Conservation (phyloP, 495 filamentous ascomycete species). For the Cercophora samala region DNA sequence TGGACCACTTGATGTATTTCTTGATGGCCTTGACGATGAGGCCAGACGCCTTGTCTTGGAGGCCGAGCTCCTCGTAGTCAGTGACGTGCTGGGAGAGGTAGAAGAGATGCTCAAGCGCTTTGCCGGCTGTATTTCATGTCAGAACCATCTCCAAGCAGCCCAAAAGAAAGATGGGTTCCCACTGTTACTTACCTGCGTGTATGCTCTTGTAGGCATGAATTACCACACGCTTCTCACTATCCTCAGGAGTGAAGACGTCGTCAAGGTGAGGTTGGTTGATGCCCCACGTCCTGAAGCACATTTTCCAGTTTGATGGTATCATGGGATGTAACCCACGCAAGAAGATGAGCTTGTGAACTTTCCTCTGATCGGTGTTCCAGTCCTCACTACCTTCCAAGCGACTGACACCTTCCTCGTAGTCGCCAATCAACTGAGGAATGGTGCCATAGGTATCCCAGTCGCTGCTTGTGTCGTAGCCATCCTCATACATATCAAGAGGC, state of each 20-base stretch:
- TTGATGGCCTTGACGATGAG: conserved; percentile 24
- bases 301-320: conserved; percentile 32
- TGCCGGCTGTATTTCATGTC: conserved; percentile 22
- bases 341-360: conserved; percentile 31
- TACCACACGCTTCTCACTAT: conserved; percentile 27
- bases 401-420: conserved; percentile 21
- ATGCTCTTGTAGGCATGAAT: conserved; percentile 29
- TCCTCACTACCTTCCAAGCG: conserved; percentile 24
- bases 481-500: conserved; percentile 3
- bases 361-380: conserved; percentile 31
- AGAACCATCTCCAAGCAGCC: background rate
- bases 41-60: conserved; percentile 19
- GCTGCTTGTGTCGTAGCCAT: conserved; percentile 22
- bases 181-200: conserved; percentile 24
- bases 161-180: background rate
- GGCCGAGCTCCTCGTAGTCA: conserved; percentile 30
- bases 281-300: conserved; percentile 34
- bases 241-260: conserved; percentile 26
- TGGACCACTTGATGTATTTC: conserved; percentile 30
- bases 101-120: conserved; percentile 33
- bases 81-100: conserved; percentile 29
- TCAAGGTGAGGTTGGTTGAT: conserved; percentile 26
- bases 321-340: conserved; percentile 34
- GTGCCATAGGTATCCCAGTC: conserved; percentile 31
- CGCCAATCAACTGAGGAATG: conserved; percentile 18